A percentile compares a stretch with the other conserved stretches of the same genome.
Evolutionary conservation across 169 alveolate genomes (phyloP).

Genomic region (Eimeria maxima): DNA sequence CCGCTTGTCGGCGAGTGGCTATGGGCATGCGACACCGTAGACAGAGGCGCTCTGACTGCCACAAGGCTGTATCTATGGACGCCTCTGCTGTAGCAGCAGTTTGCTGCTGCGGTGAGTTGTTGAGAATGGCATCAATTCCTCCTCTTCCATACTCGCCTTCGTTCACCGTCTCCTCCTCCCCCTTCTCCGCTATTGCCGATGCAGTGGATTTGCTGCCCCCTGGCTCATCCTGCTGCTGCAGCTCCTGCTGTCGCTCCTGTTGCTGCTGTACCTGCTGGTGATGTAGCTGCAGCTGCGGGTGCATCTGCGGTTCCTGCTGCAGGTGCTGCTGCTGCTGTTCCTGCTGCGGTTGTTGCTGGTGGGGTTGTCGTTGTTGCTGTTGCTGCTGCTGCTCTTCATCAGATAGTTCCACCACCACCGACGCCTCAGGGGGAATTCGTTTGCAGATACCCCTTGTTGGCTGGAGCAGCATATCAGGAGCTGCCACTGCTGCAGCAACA

Average conservation of each 20-base stretch:
- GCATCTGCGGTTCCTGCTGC: too few species aligned
- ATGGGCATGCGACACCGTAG: neutral
- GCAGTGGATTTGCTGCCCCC: neutral
- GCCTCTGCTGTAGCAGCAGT: neutral
- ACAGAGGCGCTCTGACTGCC: conserved; percentile 11
- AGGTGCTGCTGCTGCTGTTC: too few species aligned
- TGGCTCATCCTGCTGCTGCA: too few species aligned
- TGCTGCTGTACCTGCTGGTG: neutral
- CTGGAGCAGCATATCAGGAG: neutral
- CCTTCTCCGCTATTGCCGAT: neutral
- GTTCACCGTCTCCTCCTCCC: neutral
- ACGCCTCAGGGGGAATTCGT: neutral
- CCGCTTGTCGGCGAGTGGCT: neutral
- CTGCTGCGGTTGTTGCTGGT: neutral
- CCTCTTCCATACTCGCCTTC: neutral
- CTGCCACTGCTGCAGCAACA: neutral
- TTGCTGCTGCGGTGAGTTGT: too few species aligned
- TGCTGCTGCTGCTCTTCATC: neutral
- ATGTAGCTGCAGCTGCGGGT: neutral
- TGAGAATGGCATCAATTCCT: too few species aligned
- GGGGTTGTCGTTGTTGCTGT: neutral
- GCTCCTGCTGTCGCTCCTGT: neutral
- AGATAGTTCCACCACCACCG: conserved; percentile 28
- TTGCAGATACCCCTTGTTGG: neutral
- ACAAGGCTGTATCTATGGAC: neutral